Evolutionary conservation across 768 basidiomycete genomes (phyloP).

Genomic region (Coprinopsis marcescibilis): DNA sequence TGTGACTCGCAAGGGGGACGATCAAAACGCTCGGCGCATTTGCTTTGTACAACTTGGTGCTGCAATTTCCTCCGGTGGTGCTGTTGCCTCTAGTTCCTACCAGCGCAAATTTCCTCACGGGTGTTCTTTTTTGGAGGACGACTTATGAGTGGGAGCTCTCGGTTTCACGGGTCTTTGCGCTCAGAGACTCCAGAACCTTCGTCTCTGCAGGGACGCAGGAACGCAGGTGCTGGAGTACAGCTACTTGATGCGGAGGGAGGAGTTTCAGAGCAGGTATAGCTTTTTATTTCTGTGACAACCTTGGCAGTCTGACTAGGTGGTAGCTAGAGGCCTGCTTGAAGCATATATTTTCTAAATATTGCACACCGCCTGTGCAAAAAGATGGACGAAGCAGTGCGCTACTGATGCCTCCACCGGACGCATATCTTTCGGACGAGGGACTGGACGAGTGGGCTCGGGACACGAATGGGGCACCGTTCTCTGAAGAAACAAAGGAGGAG

Average conservation of each 20-base stretch:
- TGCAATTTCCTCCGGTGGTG: no score
- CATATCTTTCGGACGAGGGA: conserved; percentile 53
- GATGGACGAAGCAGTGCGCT: conserved; percentile 18
- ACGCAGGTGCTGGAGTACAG: conserved; percentile 35
- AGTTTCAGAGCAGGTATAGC: conserved; percentile 55
- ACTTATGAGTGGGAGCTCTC: no score
- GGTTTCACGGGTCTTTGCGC: conserved; percentile 33
- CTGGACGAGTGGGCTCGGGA: conserved; percentile 73
- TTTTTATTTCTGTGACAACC: conserved; percentile 5
- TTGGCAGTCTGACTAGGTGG: conserved; percentile 1
- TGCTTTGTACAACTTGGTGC: no score
- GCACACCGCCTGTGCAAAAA: conserved; percentile 37
- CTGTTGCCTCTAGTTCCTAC: no score
- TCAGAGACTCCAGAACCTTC: conserved; percentile 60
- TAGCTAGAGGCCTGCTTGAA: conserved; percentile 66
- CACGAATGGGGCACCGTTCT: conserved; percentile 79
- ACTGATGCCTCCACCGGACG: conserved; percentile 44
- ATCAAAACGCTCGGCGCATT: no score
- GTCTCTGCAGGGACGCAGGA: conserved; percentile 53
- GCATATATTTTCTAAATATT: conserved; percentile 78
- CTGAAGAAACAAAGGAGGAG: conserved; percentile 73
- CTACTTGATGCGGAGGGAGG: conserved; percentile 68
- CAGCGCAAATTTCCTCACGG: no score
- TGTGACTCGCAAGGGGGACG: no score
- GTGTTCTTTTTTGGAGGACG: no score